These are phyloP conservation scores for Phytophthora macrochlamydospora DNA, from an alignment of 352 stramenopile species.

Conservation along the genomic window DNA sequence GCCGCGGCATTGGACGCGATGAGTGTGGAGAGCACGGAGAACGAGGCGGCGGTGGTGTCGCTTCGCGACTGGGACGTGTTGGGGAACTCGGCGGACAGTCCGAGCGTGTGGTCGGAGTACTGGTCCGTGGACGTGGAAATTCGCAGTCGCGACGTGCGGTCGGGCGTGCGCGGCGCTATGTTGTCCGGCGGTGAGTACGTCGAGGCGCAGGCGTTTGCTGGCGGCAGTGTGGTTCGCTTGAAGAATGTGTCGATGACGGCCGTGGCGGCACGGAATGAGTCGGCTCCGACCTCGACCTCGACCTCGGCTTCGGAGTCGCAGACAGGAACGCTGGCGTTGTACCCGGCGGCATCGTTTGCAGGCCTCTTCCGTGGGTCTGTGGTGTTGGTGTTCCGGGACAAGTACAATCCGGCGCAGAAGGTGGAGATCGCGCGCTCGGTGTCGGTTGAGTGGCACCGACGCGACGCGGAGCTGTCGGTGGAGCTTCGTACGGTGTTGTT, in stretches of 20 bases:
- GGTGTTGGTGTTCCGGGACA: background rate
- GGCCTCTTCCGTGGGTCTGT: background rate
- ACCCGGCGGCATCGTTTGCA: background rate
- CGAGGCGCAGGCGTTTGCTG: background rate
- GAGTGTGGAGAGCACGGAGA: background rate
- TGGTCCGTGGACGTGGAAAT: background rate
- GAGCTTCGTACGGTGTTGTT: slow-evolving; percentile 8
- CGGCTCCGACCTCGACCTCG: background rate
- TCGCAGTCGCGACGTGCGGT: background rate
- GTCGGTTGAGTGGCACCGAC: background rate
- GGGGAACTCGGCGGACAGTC: background rate
- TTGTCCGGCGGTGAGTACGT: background rate
- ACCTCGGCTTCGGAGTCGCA: background rate
- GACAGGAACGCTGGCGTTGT: background rate
- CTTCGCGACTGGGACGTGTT: background rate
- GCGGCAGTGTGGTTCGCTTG: background rate
- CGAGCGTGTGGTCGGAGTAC: background rate
- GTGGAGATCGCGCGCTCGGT: background rate
- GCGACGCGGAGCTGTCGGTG: background rate
- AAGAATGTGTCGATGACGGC: background rate
- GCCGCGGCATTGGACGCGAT: background rate
- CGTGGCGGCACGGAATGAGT: background rate
- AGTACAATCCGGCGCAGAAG: background rate
- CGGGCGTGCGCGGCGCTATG: background rate
- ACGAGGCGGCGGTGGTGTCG: background rate